Percentiles rank a stretch among this genome's conserved stretches.
phyloP scores from a whole-genome alignment of 768 basidiomycete genomes.

The Leccinum pellstonianum region DNA sequence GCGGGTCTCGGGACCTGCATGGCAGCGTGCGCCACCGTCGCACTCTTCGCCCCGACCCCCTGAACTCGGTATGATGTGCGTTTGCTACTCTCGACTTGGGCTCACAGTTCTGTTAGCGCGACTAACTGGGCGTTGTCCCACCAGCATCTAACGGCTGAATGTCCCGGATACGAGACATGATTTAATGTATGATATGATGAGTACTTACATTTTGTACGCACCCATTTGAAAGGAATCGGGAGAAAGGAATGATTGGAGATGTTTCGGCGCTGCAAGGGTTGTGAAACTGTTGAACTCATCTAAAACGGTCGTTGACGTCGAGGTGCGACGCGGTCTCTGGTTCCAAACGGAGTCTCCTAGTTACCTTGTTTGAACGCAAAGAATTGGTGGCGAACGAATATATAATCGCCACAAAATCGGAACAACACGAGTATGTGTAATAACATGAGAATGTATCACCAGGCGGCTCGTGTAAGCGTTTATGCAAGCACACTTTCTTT shows the following conservation, averaged over 20 bases:
- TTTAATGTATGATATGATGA: neutral
- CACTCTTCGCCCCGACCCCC: constrained; percentile 25
- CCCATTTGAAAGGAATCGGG: neutral
- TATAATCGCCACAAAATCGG: too few relatives aligned
- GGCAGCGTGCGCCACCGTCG: constrained; percentile 6
- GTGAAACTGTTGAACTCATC: too few relatives aligned
- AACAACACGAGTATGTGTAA: constrained; percentile 1
- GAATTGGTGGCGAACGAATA: too few relatives aligned
- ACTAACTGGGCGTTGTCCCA: neutral
- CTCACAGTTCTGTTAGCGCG: neutral
- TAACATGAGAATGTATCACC: neutral
- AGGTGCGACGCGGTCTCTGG: too few relatives aligned
- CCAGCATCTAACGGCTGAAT: neutral
- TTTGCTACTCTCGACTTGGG: neutral
- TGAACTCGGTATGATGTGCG: constrained; percentile 1
- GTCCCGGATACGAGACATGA: neutral
- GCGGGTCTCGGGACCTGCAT: constrained; percentile 15
- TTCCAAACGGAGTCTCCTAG: too few relatives aligned
- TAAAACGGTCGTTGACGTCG: too few relatives aligned
- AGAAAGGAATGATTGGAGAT: too few relatives aligned
- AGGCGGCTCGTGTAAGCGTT: neutral
- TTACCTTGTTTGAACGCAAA: too few relatives aligned
- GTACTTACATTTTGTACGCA: neutral
- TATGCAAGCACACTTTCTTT: neutral
- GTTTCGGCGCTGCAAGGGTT: too few relatives aligned